A percentile compares a stretch with the other conserved stretches of the same genome.
phyloP scores from a whole-genome alignment of 441 rosid genomes.

The Bruguiera hainesii region DNA sequence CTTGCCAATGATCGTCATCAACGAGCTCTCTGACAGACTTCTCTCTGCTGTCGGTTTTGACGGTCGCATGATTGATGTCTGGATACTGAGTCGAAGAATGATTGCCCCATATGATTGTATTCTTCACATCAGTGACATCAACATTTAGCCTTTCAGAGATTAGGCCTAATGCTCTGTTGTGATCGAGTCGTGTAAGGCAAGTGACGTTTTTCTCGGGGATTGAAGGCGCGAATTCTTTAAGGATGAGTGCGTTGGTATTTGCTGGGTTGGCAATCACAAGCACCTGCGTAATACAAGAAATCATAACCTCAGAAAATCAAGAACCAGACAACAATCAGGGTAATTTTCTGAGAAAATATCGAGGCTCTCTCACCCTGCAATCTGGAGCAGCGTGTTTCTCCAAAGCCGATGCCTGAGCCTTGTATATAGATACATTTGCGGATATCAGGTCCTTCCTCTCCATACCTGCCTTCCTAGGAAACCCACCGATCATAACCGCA shows the following conservation, averaged over 20 bases:
- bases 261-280: conserved; percentile 87
- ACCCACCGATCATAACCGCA: conserved; percentile 59
- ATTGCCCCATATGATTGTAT: conserved; percentile 83
- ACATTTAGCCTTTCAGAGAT: conserved; percentile 58
- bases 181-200: conserved; percentile 79
- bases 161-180: conserved; percentile 71
- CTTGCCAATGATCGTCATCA: conserved; percentile 55
- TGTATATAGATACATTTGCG: conserved; percentile 53
- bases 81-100: conserved; percentile 91
- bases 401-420: conserved; percentile 68
- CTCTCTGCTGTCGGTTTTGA: conserved; percentile 35
- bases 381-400: conserved; percentile 59
- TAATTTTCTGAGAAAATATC: neutral
- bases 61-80: conserved; percentile 67
- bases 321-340: too few species aligned
- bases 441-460: conserved; percentile 63
- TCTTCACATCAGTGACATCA: conserved; percentile 60
- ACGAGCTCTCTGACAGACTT: conserved; percentile 43
- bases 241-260: conserved; percentile 73
- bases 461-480: conserved; percentile 56
- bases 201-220: conserved; percentile 74
- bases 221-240: conserved; percentile 84
- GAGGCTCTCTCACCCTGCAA: conserved; percentile 44
- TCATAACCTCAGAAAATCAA: neutral
- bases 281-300: conserved; percentile 35